phyloP scores from a whole-genome alignment of 352 stramenopile species.

The Phytophthora foliorum region DNA sequence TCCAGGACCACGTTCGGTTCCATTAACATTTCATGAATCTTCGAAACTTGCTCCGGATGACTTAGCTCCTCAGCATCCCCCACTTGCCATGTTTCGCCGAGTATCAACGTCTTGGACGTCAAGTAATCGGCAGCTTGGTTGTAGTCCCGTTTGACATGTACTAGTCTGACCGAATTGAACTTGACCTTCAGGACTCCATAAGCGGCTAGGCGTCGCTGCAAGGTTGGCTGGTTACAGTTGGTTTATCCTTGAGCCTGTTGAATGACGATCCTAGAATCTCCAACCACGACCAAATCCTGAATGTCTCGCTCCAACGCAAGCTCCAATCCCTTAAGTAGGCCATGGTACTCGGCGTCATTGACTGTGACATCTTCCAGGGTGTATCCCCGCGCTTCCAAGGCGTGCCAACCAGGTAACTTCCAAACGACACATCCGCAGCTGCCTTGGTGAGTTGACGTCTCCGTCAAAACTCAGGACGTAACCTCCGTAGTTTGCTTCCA shows the following conservation, averaged over 20 bases:
- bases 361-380: constrained; percentile 4
- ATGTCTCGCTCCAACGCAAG: background rate
- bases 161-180: too few species aligned
- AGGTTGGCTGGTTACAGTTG: constrained; percentile 13
- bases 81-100: too few species aligned
- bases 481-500: background rate
- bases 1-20: too few species aligned
- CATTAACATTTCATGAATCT: too few species aligned
- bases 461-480: constrained; percentile 10
- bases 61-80: too few species aligned
- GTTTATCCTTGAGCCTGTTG: constrained; percentile 6
- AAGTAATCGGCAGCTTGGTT: too few species aligned
- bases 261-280: background rate
- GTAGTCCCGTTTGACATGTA: too few species aligned
- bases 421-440: constrained; percentile 5
- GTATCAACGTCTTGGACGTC: too few species aligned
- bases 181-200: too few species aligned
- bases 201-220: too few species aligned
- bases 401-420: constrained; percentile 1
- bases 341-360: constrained; percentile 8
- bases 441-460: background rate
- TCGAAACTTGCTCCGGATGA: too few species aligned
- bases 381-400: background rate
- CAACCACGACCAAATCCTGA: background rate
- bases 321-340: background rate